A percentile compares a stretch with the other conserved stretches of the same genome.
These are phyloP conservation scores for Bipolaris sorokiniana DNA, from an alignment of 2,329 filamentous ascomycete genomes.

Conservation along the genomic window DNA sequence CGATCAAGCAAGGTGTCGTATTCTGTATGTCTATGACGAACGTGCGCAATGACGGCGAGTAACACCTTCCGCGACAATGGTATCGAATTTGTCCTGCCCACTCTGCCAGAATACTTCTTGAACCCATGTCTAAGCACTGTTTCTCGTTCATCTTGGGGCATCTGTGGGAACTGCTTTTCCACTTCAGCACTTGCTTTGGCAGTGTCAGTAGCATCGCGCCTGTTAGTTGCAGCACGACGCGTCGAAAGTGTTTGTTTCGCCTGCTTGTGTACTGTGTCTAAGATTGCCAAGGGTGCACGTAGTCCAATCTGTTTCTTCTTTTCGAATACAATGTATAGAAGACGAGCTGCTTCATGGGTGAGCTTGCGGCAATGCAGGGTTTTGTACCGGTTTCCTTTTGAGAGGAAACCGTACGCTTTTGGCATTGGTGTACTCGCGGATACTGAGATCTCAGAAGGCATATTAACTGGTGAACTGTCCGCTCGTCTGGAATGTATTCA, in stretches of 20 bases:
- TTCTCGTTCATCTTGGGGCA: slow-evolving; percentile 47
- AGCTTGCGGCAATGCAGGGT: slow-evolving; percentile 43
- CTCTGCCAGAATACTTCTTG: slow-evolving; percentile 55
- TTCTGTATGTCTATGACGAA: slow-evolving; percentile 56
- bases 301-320: slow-evolving; percentile 49
- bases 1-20: slow-evolving; percentile 53
- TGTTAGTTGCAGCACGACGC: slow-evolving; percentile 50
- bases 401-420: slow-evolving; percentile 42
- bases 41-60: slow-evolving; percentile 58
- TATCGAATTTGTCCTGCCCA: slow-evolving; percentile 55
- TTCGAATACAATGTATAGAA: slow-evolving; percentile 38
- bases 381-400: slow-evolving; percentile 44
- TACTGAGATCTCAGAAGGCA: slow-evolving; percentile 33
- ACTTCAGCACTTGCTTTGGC: slow-evolving; percentile 43
- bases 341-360: slow-evolving; percentile 36
- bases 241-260: slow-evolving; percentile 50
- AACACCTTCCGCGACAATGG: slow-evolving; percentile 50
- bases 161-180: slow-evolving; percentile 49
- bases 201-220: slow-evolving; percentile 32
- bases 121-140: slow-evolving; percentile 52
- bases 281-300: slow-evolving; percentile 50
- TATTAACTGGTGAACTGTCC: not conserved
- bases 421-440: slow-evolving; percentile 29
- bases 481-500: not conserved
- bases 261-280: slow-evolving; percentile 47